These are phyloP conservation scores for Silene uniflora DNA, from an alignment of 148 eudicot species.

Conservation along the genomic window DNA sequence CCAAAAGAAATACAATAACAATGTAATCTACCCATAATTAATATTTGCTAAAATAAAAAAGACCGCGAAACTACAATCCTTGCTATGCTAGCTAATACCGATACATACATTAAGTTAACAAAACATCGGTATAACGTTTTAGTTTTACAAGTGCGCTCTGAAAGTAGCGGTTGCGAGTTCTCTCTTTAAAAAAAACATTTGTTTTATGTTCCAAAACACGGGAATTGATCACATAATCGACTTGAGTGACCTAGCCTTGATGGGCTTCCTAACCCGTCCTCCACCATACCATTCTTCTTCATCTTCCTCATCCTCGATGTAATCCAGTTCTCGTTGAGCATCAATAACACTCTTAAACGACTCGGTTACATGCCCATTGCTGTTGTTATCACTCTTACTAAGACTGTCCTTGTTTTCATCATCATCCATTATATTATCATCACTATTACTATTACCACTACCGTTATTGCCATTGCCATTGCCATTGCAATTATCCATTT, in stretches of 20 bases:
- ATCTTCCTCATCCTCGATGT: conserved; percentile 25
- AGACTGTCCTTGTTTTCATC: not conserved
- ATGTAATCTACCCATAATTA: too few relatives aligned
- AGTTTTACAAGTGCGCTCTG: too few relatives aligned
- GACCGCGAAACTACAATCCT: too few relatives aligned
- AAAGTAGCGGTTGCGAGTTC: too few relatives aligned
- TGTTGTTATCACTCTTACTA: not conserved
- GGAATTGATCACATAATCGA: conserved; percentile 36
- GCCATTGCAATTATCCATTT: not conserved
- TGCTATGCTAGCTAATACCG: too few relatives aligned
- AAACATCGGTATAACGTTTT: too few relatives aligned
- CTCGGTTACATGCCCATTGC: not conserved
- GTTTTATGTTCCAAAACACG: too few relatives aligned
- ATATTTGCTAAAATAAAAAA: too few relatives aligned
- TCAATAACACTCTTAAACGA: not conserved
- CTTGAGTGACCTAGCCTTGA: conserved; percentile 56
- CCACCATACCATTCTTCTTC: conserved; percentile 4
- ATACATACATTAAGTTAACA: too few relatives aligned
- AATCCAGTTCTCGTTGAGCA: conserved; percentile 13
- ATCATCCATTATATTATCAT: not conserved
- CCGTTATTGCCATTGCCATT: not conserved
- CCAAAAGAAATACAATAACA: too few relatives aligned
- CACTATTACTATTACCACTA: not conserved
- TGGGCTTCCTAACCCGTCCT: conserved; percentile 38
- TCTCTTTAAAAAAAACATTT: too few relatives aligned